Percentiles rank a stretch among this genome's conserved stretches.
These are phyloP conservation scores for Eimeria necatrix DNA, from an alignment of 169 alveolate genomes.

Conservation along the genomic window DNA sequence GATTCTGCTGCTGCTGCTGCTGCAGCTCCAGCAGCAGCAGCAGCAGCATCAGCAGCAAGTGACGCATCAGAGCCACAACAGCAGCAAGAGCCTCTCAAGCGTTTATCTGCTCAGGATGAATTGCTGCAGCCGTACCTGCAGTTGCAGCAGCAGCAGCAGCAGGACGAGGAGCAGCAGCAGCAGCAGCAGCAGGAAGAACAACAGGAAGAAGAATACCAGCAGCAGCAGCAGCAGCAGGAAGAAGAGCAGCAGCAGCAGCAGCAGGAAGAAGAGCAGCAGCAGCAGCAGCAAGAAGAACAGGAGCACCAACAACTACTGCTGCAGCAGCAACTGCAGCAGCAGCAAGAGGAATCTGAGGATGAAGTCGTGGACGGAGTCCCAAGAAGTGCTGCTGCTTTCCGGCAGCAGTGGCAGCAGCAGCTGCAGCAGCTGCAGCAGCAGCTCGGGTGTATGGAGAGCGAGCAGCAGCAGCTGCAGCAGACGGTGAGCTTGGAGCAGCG, in stretches of 20 bases:
- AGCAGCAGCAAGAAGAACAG: not conserved
- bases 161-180: not conserved
- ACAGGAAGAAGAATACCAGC: not conserved
- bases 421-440: constrained; percentile 11
- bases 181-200: not conserved
- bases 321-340: not conserved
- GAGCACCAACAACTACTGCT: not conserved
- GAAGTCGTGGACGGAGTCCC: not conserved
- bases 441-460: not conserved
- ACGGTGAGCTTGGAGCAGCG: not conserved
- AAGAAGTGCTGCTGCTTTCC: not conserved
- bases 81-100: not conserved
- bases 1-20: not conserved
- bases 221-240: not conserved
- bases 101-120: not conserved
- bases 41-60: not conserved
- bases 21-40: not conserved
- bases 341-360: not conserved
- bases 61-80: not conserved
- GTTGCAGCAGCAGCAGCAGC: not conserved
- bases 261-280: not conserved
- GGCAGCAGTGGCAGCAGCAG: not conserved
- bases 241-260: not conserved
- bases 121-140: not conserved
- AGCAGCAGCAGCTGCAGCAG: constrained; percentile 4